Evolutionary conservation across 2,329 filamentous ascomycete genomes (phyloP), one percentile per base, ranked within the genome.

Genomic region (Tolypocladium ophioglossoides): DNA sequence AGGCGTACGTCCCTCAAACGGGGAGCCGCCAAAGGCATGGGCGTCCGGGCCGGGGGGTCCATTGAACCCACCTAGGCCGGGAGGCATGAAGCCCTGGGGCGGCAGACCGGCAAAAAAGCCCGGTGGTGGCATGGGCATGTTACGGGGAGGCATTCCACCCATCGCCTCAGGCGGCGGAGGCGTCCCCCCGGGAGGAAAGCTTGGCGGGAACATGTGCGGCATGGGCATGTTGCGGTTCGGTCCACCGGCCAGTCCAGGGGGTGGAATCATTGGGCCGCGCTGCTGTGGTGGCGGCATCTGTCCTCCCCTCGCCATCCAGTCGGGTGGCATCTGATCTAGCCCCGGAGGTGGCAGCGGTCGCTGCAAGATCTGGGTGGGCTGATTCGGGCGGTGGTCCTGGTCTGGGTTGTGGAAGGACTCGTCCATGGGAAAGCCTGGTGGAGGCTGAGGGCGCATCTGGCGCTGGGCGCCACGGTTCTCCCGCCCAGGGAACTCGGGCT

Each of bases 321-420:
- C 76, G 20, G 76, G 79, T 20, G 77, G 78, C 70, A 85, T 78
- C 61, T 80, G 78, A 48, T 84, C 82, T 41, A 86, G 69, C 9
- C 83, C 82, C 2, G 80, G 80, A 20, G 78, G 78, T 1, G 76
- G 78, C 6, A 78, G 80, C n/a, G 80, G 81, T 7, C 82, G 79
- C 66, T 85, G 82, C 24, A 86, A 67, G 52, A 86, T 85, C 63
- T 85, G 82, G 4, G 81, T 84, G 5, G 80, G 81, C 59, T 81
- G 79, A 55, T 74, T 75, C 30, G 72, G 72, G 39, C 74, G 73
- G 55, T 66, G 60, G 44, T 82, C 78, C 27, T 68, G 69, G 32
- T 82, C 76, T 16, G 69, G 66, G 51, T 72, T 74, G 53, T 76
- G 77, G 62, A 78, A 79, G 27, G 73, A 67, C 18, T 81, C 79